These are phyloP conservation scores for Albizia julibrissin DNA, from an alignment of 306 rosid genomes.

Conservation along the genomic window DNA sequence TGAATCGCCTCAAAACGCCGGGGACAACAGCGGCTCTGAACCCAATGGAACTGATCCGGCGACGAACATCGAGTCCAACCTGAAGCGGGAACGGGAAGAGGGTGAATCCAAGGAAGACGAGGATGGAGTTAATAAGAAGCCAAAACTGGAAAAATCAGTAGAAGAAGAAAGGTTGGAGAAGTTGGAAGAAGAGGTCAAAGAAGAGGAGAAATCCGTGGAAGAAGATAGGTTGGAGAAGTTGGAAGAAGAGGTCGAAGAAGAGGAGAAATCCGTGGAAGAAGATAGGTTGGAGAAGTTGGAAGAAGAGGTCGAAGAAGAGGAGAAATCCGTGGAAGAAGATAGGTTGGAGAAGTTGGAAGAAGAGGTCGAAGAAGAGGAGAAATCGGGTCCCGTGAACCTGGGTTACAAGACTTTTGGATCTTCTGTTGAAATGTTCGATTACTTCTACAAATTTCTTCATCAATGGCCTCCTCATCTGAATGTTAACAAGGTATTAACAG, in stretches of 20 bases:
- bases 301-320: constrained; percentile 2
- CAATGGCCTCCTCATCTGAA: constrained; percentile 77
- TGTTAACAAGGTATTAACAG: constrained; percentile 64
- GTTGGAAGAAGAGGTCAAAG: constrained; percentile 1
- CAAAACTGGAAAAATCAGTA: constrained; percentile 28
- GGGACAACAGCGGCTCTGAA: background rate
- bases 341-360: constrained; percentile 49
- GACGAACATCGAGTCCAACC: constrained; percentile 8
- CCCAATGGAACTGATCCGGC: background rate
- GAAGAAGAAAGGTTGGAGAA: constrained; percentile 58
- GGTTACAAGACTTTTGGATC: constrained; percentile 63
- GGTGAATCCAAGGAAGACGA: constrained; percentile 17
- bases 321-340: constrained; percentile 36
- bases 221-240: constrained; percentile 53
- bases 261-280: constrained; percentile 40
- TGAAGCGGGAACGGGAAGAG: constrained; percentile 42
- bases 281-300: constrained; percentile 50
- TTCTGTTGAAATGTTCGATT: constrained; percentile 67
- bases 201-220: constrained; percentile 13
- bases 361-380: constrained; percentile 4
- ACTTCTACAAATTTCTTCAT: constrained; percentile 68
- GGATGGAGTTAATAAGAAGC: constrained; percentile 40
- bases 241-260: background rate
- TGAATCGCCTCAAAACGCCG: constrained; percentile 5
- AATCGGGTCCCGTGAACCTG: constrained; percentile 32